Conservation (phyloP, 2,329 filamentous ascomycete genomes). For the Penicillium sp. region DNA sequence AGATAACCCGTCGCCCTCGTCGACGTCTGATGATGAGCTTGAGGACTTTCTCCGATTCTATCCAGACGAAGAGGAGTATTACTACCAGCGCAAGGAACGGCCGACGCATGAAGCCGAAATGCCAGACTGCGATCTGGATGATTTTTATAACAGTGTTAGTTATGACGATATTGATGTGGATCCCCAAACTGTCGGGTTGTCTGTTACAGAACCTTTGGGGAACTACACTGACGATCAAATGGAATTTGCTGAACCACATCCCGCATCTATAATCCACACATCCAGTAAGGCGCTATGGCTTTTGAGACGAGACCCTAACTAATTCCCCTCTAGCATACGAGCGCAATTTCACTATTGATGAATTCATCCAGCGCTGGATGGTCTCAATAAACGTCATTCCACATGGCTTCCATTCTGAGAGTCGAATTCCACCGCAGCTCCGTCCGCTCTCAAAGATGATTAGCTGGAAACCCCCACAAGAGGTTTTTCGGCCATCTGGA, state of each 20-base stretch:
- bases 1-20: conserved; percentile 14
- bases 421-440: conserved; percentile 21
- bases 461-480: conserved; percentile 36
- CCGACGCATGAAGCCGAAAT: conserved; percentile 10
- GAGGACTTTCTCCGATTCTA: conserved; percentile 39
- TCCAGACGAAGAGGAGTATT: conserved; percentile 27
- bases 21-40: conserved; percentile 28
- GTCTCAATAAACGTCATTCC: conserved; percentile 26
- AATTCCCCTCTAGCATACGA: conserved; percentile 34
- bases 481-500: conserved; percentile 33
- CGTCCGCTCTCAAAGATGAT: conserved; percentile 35
- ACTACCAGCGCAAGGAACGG: conserved; percentile 16
- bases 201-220: conserved; percentile 12
- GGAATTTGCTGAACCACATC: conserved; percentile 21
- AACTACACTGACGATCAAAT: conserved; percentile 14
- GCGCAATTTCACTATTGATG: conserved; percentile 43
- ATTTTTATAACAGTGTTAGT: conserved; percentile 30
- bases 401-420: conserved; percentile 20
- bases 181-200: conserved; percentile 3
- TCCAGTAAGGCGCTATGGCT: conserved; percentile 27
- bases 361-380: conserved; percentile 45
- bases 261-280: conserved; percentile 30
- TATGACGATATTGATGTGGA: conserved; percentile 19
- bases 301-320: conserved; percentile 3
- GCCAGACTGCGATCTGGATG: conserved; percentile 31